Evolutionary conservation across 176 grass and related monocot species (phyloP), one percentile per base, ranked within the genome.

Genomic region (Stipa capillata): DNA sequence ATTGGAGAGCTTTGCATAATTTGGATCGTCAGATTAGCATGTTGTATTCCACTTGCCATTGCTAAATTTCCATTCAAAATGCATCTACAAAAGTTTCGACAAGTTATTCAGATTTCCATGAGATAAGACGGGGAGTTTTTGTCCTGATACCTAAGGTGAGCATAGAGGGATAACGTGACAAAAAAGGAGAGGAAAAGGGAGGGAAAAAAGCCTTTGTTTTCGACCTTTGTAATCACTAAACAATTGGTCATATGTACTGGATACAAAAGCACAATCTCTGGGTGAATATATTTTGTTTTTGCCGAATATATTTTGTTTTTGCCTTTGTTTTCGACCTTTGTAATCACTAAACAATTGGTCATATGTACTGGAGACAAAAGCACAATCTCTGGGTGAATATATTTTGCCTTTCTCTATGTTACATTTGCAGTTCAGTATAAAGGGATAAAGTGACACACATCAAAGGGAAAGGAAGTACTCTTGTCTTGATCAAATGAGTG

Each of bases 241-340:
- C 27, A 44, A 62, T 27, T 73, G 27, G 10, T 2, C 55, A 14
- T 73, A 32, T 54, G 43, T 65, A 79, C 64, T 55, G 83, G 8
- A 55, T 66, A 79, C 56, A 45, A 53, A 56, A 60, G 54, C 17
- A 34, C 63, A 51, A 79, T 72, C 44, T 39, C 52, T 72, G 41
- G 17, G 79, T 54, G 45, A 73, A 86, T 73, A 80, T 57, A 68
- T 77, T 39, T n/a, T n/a, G n/a, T n/a, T n/a, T n/a, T n/a, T n/a
- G n/a, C n/a, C n/a, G n/a, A n/a, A n/a, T n/a, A n/a, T n/a, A n/a
- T n/a, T n/a, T n/a, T n/a, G n/a, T n/a, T n/a, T n/a, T n/a, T n/a
- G n/a, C n/a, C n/a, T n/a, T n/a, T n/a, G n/a, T n/a, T n/a, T n/a
- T n/a, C n/a, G n/a, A n/a, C n/a, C n/a, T n/a, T n/a, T n/a, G n/a